Conservation (phyloP, 78 protist genomes). For the Dictyostelium intermedium region DNA sequence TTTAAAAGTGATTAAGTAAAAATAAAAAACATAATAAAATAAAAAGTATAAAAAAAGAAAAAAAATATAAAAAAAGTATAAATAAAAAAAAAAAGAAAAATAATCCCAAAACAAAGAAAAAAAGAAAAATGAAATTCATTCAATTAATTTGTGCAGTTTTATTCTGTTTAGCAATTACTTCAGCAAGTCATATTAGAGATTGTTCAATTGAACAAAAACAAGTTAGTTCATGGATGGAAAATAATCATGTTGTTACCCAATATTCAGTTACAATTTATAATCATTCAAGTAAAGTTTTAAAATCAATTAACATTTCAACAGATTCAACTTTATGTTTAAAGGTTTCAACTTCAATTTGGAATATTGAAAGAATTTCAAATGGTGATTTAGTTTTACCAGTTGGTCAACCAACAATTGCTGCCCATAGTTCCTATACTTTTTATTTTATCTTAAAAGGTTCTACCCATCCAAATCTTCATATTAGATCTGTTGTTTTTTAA, state of each 20-base stretch:
- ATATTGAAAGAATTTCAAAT: neutral
- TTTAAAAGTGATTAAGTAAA: neutral
- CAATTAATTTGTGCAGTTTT: neutral
- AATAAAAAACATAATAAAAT: too few relatives aligned
- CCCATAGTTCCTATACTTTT: neutral
- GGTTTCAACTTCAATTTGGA: constrained; percentile 37
- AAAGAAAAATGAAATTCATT: neutral
- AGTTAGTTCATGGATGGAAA: neutral
- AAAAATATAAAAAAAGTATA: too few relatives aligned
- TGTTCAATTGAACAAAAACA: neutral
- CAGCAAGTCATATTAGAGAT: neutral
- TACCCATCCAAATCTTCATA: neutral
- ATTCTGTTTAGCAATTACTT: neutral
- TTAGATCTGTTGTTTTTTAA: neutral
- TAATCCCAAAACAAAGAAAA: too few relatives aligned
- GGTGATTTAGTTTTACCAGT: neutral
- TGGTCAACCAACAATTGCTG: neutral
- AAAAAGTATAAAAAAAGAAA: neutral
- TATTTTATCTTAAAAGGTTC: constrained; percentile 22
- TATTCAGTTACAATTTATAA: constrained; percentile 9
- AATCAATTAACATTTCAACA: neutral
- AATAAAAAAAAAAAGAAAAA: too few relatives aligned
- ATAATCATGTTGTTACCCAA: neutral
- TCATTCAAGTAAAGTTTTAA: neutral
- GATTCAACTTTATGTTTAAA: too few relatives aligned